A percentile compares a stretch with the other conserved stretches of the same genome.
These are phyloP conservation scores for Aspergillus sclerotioniger DNA, from an alignment of 495 filamentous ascomycete species.

Conservation along the genomic window DNA sequence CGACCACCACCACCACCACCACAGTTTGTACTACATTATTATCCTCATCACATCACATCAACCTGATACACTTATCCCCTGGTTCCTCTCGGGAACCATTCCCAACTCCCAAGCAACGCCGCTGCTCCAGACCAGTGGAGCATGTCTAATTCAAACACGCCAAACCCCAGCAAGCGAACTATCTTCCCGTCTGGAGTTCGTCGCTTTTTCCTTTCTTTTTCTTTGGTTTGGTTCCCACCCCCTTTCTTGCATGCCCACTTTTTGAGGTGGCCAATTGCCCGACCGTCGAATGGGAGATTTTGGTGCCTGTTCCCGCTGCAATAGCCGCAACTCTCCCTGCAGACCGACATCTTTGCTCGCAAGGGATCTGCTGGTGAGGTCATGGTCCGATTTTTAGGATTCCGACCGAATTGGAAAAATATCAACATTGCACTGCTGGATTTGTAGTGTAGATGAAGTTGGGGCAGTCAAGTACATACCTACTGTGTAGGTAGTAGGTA, in stretches of 20 bases:
- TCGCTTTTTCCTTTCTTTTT: conserved; percentile 3
- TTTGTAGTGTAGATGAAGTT: no score
- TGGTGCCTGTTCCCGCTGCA: not conserved
- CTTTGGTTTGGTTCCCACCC: not conserved
- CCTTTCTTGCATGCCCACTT: conserved; percentile 3
- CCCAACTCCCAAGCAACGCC: not conserved
- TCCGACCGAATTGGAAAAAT: not conserved
- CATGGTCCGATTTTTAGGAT: no score
- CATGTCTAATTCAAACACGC: conserved; percentile 9
- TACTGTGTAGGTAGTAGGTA: no score
- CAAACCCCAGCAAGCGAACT: not conserved
- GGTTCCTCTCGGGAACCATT: not conserved
- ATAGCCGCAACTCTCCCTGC: conserved; percentile 5
- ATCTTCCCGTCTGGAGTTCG: conserved; percentile 1
- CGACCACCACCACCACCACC: not conserved
- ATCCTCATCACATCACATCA: not conserved
- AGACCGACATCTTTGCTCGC: not conserved
- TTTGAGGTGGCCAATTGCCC: conserved; percentile 4
- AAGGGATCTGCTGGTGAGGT: no score
- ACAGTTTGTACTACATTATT: not conserved
- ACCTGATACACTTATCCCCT: not conserved
- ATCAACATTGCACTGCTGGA: no score
- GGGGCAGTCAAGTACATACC: no score
- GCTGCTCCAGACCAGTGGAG: conserved; percentile 6
- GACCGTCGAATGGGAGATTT: conserved; percentile 5